These are phyloP conservation scores for Auricularia heimuer DNA, from an alignment of 768 basidiomycete genomes.

Conservation along the genomic window DNA sequence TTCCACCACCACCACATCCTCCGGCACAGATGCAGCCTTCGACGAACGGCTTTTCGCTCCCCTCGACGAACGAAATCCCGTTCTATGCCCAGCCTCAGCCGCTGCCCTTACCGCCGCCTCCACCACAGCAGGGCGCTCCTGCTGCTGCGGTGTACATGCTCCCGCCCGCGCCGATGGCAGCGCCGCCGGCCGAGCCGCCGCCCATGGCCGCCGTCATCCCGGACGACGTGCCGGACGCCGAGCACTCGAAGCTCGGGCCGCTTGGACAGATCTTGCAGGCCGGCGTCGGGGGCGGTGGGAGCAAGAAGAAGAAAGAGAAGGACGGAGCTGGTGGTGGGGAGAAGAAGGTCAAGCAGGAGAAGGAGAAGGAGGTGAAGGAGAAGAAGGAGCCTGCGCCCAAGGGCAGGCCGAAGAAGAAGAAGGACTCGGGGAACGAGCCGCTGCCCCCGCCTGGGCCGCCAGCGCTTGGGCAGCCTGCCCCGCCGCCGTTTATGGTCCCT, in stretches of 20 bases:
- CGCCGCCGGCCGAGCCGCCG: constrained; percentile 4
- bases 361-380: constrained; percentile 5
- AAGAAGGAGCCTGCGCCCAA: constrained; percentile 1
- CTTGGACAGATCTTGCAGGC: constrained; percentile 63
- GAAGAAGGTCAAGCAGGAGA: not conserved
- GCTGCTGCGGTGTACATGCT: constrained; percentile 7
- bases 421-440: not conserved
- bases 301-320: constrained; percentile 44
- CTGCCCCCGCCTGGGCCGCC: not conserved
- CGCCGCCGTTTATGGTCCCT: too few relatives aligned
- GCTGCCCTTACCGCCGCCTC: not conserved
- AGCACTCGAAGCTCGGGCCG: constrained; percentile 67
- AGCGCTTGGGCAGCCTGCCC: not conserved
- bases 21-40: constrained; percentile 9
- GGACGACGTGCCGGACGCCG: constrained; percentile 52
- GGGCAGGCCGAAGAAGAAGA: not conserved
- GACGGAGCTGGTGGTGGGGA: not conserved
- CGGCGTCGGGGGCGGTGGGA: constrained; percentile 26
- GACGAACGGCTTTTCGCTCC: not conserved
- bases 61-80: not conserved
- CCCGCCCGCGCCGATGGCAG: constrained; percentile 11
- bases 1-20: constrained; percentile 14
- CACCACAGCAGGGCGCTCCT: not conserved
- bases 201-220: constrained; percentile 30
- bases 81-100: not conserved